Percentiles rank a stretch among this genome's conserved stretches.
Conservation (phyloP, 2,329 filamentous ascomycete species). For the Phialocephala sp. region DNA sequence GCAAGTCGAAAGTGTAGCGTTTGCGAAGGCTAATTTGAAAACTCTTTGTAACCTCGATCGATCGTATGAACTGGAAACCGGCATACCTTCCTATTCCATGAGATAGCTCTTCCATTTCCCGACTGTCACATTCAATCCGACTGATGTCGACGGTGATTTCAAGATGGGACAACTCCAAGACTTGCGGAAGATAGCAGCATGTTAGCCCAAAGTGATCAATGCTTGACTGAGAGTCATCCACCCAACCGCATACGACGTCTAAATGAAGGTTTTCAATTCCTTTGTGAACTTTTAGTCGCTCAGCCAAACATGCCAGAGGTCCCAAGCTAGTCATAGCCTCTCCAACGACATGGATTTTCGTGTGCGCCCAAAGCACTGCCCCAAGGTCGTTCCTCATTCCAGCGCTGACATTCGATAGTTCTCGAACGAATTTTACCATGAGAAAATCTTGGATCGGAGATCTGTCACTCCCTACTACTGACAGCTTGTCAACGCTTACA, state of each 20-base stretch:
- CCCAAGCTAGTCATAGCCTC: background rate
- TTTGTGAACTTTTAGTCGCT: background rate
- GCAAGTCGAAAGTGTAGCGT: too few species aligned
- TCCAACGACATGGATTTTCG: background rate
- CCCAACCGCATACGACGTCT: background rate
- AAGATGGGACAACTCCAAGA: too few species aligned
- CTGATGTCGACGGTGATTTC: too few species aligned
- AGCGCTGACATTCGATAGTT: constrained; percentile 9
- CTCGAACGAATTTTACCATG: background rate
- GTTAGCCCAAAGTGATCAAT: too few species aligned
- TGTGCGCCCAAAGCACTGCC: background rate
- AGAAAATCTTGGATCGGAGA: background rate
- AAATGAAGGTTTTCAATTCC: background rate
- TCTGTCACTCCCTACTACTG: background rate
- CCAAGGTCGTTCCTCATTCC: constrained; percentile 11
- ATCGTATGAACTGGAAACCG: background rate
- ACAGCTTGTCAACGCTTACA: background rate
- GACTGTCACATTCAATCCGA: too few species aligned
- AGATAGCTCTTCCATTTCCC: too few species aligned
- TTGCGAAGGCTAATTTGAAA: background rate
- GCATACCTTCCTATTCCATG: too few species aligned
- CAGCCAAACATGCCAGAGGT: background rate
- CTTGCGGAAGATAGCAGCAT: too few species aligned
- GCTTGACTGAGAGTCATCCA: background rate
- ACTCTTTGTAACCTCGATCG: background rate